Percentiles rank a stretch among this genome's conserved stretches.
These are phyloP conservation scores for Phialophora tarda DNA, from an alignment of 2,329 filamentous ascomycete genomes.

Conservation along the genomic window DNA sequence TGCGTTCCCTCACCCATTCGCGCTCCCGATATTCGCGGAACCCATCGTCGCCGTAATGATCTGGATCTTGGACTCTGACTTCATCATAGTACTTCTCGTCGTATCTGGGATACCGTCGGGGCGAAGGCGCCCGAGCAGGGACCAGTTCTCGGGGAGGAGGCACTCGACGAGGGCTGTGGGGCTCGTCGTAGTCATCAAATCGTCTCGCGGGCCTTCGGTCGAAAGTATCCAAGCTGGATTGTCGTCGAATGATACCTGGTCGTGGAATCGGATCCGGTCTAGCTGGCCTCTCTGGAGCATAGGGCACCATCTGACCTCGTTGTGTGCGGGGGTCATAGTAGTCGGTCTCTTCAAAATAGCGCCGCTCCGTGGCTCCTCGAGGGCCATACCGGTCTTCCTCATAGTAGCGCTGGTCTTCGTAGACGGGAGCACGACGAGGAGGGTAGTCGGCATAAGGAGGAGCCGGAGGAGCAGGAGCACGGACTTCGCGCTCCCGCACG, in stretches of 20 bases:
- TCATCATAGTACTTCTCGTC: slow-evolving; percentile 67
- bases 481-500: slow-evolving; percentile 51
- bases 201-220: slow-evolving; percentile 72
- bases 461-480: slow-evolving; percentile 41
- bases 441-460: slow-evolving; percentile 41
- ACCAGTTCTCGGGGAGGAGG: slow-evolving; percentile 62
- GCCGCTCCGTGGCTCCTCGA: slow-evolving; percentile 48
- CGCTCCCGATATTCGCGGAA: slow-evolving; percentile 70
- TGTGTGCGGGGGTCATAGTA: slow-evolving; percentile 50
- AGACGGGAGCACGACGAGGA: slow-evolving; percentile 39
- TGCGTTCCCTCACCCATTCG: slow-evolving; percentile 57
- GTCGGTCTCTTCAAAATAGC: slow-evolving; percentile 45
- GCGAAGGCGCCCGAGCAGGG: slow-evolving; percentile 68
- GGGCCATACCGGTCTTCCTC: slow-evolving; percentile 52
- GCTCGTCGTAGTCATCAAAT: slow-evolving; percentile 49
- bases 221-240: slow-evolving; percentile 89
- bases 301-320: slow-evolving; percentile 61
- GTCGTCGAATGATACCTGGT: slow-evolving; percentile 74
- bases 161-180: slow-evolving; percentile 47
- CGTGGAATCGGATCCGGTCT: slow-evolving; percentile 60
- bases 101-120: slow-evolving; percentile 60
- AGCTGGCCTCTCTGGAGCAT: slow-evolving; percentile 62
- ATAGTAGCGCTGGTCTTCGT: slow-evolving; percentile 51
- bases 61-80: slow-evolving; percentile 70
- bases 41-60: slow-evolving; percentile 73